Evolutionary conservation across 1,139 yeast species (phyloP), one percentile per base, ranked within the genome.

Genomic region (Hyphopichia fennica): DNA sequence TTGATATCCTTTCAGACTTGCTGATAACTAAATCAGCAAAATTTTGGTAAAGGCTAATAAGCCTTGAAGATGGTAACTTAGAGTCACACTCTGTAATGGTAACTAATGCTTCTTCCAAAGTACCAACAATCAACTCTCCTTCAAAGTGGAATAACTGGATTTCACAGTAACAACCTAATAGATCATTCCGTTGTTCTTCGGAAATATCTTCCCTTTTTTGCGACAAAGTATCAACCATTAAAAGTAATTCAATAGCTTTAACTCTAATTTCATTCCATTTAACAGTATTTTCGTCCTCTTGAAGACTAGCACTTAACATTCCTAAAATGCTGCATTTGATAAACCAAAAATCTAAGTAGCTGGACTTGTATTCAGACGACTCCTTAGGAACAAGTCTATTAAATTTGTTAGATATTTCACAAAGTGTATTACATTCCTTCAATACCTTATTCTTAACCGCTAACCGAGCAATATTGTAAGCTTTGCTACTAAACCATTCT

Each of bases 401-500:
- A 25, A 45, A 45, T 1, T 16, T 33, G 32, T 39, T 38, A 16
- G 47, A 35, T 3, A 39, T 23, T 14, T 42, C 38, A 37, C 47
- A 42, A n/a, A 47, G 42, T 16, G 37, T 32, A 15, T 38, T 28
- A 2, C 41, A 41, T n/a, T 15, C 14, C 14, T 22, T 18, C 8
- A 6, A 20, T 16, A 15, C 17, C 6, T 37, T 18, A 8, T 22
- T n/a, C 20, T 47, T 42, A 9, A 48, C 40, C 28, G 56, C 51
- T 14, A 37, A 38, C 17, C 39, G 22, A 1, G 50, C 53, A 23
- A 47, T 38, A 27, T 49, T 53, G 32, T 49, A 54, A 5, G 55
- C 40, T 23, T 45, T 51, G 15, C 57, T 48, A 2, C 57, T 53
- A 42, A 55, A 49, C 60, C 62, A 56, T 40, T 51, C 58, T 17